Base-by-base conservation (phyloP, 2,329 filamentous ascomycete genomes). In the Shiraia sp. region DNA sequence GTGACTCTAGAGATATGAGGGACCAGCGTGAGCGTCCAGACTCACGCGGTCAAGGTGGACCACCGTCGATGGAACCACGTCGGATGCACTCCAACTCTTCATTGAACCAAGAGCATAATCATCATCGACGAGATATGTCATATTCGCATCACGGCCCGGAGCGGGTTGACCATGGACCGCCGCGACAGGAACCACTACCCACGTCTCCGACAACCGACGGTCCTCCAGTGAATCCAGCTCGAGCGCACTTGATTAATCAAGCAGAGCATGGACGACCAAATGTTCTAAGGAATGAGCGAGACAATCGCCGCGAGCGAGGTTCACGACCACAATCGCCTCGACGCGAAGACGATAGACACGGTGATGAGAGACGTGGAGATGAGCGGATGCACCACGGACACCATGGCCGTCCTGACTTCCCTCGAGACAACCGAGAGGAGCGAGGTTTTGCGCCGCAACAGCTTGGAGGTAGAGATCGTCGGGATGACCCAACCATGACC, bases 231-330 rank as follows among this genome's bases (percentile, higher is more conserved):
- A 74, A 75, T 39, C 72, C 73, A 9, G 72, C 68, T 13, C 71
- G 74, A 14, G 64, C 71, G 43, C 70, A 72, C 10, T 45, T 74
- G 25, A 72, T 76, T 29, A 65, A 69, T 22, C 58, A 60, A 22
- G 57, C 45, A 6, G 63, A 68, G 12, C 45, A 59, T 35, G 47
- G 47, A 10, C 53, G 61, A 34, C 51, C 53, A 13, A 68, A 71
- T 35, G 32, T 55, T 40, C 37, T 56, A 34, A 45, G 50, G 19
- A 25, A 50, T 14, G 62, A 65, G 25, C 61, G 61, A 37, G 65
- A 66, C 32, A 47, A 28, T 31, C 68, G 57, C 39, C 53, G 56
- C 37, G 65, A 68, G 15, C 55, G 64, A 42, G 59, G 53, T 12
- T 48, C 57, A 10, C 60, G 57, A 19, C 53, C 59, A 32, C 56